Base-by-base conservation (phyloP, 1,139 yeast genomes). In the Yamadazyma aaseri region DNA sequence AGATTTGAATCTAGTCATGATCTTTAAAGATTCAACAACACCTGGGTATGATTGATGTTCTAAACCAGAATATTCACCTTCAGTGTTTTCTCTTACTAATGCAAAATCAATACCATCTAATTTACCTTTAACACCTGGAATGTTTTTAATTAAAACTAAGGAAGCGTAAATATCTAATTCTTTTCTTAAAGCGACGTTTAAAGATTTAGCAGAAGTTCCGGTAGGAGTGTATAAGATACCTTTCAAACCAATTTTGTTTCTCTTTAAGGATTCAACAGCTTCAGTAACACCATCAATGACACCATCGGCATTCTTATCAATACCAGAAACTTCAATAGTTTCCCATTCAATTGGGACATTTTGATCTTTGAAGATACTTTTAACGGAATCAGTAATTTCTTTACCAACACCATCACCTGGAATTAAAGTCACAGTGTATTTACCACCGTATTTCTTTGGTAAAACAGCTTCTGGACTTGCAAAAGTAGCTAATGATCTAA, bases 341-440 rank as follows among this genome's bases (percentile, higher is more conserved):
- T 92, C 97, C 84, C 94, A 92, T 56, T 89, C 96, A 50, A 92
- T 81, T 49, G 98, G 98, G 29, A 90, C 85, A 49, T 78, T 81
- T 65, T 79, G 83, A 46, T 86, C 79, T 60, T 81, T 76, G 75
- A 90, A 92, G 56, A 92, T 86, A 51, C 87, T 78, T 65, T 85
- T 81, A 45, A 92, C 98, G 24, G 97, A 84, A 63, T 86, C 94
- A 41, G 97, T 84, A 63, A 89, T 86, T 72, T 92, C 97, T 60
- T 83, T 84, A 65, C 98, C 98, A 48, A 90, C 84, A 78, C 98
- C 98, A 62, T 92, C 98, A 64, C 90, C 92, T 45, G 97, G 97
- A 55, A 92, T 84, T 61, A 92, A 75, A 38, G 97, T 89, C 40
- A 89, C 95, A 39, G 90, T 84, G 75, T 78, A 90, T 62, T 82